Evolutionary conservation across 148 eudicot species (phyloP).

Genomic region (Rhododendron mucronatum): DNA sequence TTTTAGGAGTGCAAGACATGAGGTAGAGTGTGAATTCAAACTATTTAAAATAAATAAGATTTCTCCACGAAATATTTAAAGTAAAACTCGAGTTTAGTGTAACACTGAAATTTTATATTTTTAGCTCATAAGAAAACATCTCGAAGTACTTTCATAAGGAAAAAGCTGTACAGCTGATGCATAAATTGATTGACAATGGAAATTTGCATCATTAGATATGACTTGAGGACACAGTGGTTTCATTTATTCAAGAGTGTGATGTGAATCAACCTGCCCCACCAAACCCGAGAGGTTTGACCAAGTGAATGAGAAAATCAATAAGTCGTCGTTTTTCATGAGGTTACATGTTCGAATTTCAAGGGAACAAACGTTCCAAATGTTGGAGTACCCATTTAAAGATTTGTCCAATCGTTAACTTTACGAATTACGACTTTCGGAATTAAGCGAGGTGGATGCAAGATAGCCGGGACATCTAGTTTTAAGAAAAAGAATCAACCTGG

Average conservation of each 20-base stretch:
- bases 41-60: neutral
- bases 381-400: too few species aligned
- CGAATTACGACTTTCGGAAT: fast-evolving
- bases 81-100: neutral
- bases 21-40: too few species aligned
- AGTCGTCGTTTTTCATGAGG: too few species aligned
- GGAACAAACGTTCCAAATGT: too few species aligned
- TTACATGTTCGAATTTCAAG: too few species aligned
- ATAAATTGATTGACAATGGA: neutral
- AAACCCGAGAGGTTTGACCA: too few species aligned
- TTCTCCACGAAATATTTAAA: neutral
- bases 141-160: neutral
- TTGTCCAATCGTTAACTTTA: too few species aligned
- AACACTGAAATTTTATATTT: neutral
- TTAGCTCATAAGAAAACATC: neutral
- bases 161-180: neutral
- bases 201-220: neutral
- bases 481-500: neutral
- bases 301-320: too few species aligned
- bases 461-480: too few species aligned
- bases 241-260: neutral
- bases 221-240: neutral
- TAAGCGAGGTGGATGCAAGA: neutral
- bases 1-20: neutral
- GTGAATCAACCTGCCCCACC: neutral